phyloP scores from a whole-genome alignment of 257 asterid species.

The Eucommia ulmoides region DNA sequence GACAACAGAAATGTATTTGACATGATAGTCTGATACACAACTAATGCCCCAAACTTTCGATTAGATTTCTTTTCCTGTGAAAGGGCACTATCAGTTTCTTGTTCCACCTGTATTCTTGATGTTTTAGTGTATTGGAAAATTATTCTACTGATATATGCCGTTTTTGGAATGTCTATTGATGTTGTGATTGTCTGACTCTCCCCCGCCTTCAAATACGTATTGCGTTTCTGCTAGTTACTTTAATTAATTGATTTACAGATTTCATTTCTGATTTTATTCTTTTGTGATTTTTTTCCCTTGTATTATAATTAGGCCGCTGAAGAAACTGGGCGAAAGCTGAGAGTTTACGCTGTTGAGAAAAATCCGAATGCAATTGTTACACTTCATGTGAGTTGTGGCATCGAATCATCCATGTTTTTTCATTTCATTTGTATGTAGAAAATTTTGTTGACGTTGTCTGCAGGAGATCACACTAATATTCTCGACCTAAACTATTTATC shows the following conservation, averaged over 20 bases:
- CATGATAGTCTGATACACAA: too few species aligned
- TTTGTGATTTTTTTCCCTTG: slow-evolving; percentile 5
- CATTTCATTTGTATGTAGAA: slow-evolving; percentile 5
- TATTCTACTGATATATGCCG: not conserved
- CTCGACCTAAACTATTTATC: too few species aligned
- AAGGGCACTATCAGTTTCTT: too few species aligned
- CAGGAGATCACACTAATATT: too few species aligned
- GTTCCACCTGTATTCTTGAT: not conserved
- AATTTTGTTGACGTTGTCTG: too few species aligned
- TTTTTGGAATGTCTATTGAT: not conserved
- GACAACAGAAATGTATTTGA: slow-evolving; percentile 1
- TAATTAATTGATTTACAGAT: too few species aligned
- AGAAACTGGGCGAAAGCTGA: slow-evolving; percentile 84
- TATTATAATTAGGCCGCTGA: slow-evolving; percentile 70
- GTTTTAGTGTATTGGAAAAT: not conserved
- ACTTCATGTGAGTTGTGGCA: slow-evolving; percentile 83
- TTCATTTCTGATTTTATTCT: too few species aligned
- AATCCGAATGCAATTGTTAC: slow-evolving; percentile 97
- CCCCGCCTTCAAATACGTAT: not conserved
- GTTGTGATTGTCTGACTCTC: not conserved
- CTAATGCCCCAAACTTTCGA: too few species aligned
- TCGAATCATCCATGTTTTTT: too few species aligned
- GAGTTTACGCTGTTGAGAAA: slow-evolving; percentile 93
- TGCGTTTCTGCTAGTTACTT: too few species aligned
- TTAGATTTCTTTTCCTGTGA: too few species aligned